phyloP scores from a whole-genome alignment of 129 eudicot species.

The Calendula officinalis region DNA sequence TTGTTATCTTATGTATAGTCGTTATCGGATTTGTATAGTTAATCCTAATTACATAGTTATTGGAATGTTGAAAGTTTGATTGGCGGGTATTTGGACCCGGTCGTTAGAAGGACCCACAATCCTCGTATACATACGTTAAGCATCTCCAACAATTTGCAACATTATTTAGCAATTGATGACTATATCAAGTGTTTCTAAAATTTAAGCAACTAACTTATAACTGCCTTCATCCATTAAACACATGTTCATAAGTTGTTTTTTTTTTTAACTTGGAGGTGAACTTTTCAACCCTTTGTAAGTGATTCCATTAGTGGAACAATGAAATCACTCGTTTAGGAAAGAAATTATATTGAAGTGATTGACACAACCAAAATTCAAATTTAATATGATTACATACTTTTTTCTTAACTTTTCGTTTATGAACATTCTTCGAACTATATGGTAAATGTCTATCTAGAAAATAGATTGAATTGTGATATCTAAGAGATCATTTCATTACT shows the following conservation, averaged over 20 bases:
- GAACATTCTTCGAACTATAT: background rate
- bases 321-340: background rate
- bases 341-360: conserved; percentile 3
- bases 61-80: too few relatives aligned
- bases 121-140: background rate
- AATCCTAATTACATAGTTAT: too few relatives aligned
- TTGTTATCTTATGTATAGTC: too few relatives aligned
- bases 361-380: background rate
- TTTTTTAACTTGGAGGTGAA: conserved; percentile 4
- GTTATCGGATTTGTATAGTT: too few relatives aligned
- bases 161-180: background rate
- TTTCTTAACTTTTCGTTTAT: background rate
- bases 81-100: too few relatives aligned
- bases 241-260: background rate
- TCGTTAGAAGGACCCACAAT: too few relatives aligned
- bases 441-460: too few relatives aligned
- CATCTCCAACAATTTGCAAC: background rate
- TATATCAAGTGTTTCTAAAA: background rate
- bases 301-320: background rate
- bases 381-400: background rate
- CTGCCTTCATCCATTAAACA: background rate
- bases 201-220: conserved; percentile 14
- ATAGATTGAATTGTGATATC: too few relatives aligned
- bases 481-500: too few relatives aligned
- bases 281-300: background rate